phyloP scores from a whole-genome alignment of 805 yeast species.

The Ogataea pilisensis region DNA sequence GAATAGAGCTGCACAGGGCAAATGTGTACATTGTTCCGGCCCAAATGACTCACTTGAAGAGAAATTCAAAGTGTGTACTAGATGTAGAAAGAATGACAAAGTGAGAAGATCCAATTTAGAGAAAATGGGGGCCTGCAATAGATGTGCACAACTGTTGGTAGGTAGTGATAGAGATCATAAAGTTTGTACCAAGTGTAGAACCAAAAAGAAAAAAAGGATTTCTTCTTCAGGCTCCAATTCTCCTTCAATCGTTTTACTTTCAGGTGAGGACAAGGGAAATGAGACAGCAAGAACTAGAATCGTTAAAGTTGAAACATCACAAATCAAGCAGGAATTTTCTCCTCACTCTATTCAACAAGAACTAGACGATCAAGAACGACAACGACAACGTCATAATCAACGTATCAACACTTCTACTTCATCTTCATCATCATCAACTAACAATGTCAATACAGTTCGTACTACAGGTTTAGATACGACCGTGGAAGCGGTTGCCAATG shows the following conservation, averaged over 20 bases:
- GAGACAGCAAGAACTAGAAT: not conserved
- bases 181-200: slow-evolving; percentile 53
- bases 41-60: slow-evolving; percentile 43
- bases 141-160: slow-evolving; percentile 52
- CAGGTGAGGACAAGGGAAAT: not conserved
- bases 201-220: slow-evolving; percentile 40
- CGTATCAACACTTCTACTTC: not conserved
- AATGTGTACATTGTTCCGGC: slow-evolving; percentile 67
- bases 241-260: not conserved
- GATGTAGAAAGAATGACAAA: slow-evolving; percentile 62
- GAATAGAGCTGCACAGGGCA: slow-evolving; percentile 55
- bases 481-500: slow-evolving; percentile 14
- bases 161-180: slow-evolving; percentile 49
- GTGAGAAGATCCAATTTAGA: slow-evolving; percentile 53
- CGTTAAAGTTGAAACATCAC: not conserved
- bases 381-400: not conserved
- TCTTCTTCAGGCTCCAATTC: not conserved
- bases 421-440: not conserved
- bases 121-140: slow-evolving; percentile 54
- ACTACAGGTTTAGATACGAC: slow-evolving; percentile 5
- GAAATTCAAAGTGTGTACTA: slow-evolving; percentile 57
- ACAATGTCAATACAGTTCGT: not conserved
- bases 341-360: not conserved
- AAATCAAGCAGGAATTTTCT: not conserved
- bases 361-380: not conserved